phyloP scores from a whole-genome alignment of 2,329 filamentous ascomycete species.

The Colletotrichum orbiculare region DNA sequence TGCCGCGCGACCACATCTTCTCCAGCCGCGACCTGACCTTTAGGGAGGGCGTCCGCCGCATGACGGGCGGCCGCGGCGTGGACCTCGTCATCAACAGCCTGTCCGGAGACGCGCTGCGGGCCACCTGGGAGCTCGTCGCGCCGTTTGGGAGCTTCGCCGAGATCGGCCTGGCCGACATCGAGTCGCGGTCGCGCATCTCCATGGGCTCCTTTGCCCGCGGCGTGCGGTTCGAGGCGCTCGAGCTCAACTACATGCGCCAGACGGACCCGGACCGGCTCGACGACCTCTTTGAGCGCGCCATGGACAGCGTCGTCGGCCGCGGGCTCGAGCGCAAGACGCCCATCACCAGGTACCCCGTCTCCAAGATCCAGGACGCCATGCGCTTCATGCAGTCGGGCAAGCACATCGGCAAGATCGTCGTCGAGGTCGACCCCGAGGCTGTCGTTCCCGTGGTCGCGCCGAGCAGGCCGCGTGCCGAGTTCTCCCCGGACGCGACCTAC shows the following conservation, averaged over 20 bases:
- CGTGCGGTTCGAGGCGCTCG: not conserved
- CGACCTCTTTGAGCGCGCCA: slow-evolving; percentile 23
- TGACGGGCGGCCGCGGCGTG: slow-evolving; percentile 44
- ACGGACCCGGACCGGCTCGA: slow-evolving; percentile 1
- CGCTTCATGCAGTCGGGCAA: slow-evolving; percentile 55
- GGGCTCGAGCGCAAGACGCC: slow-evolving; percentile 33
- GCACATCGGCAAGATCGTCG: slow-evolving; percentile 58
- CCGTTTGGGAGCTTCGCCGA: slow-evolving; percentile 47
- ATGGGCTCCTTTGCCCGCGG: not conserved
- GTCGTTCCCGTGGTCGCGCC: no score
- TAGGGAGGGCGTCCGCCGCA: slow-evolving; percentile 38
- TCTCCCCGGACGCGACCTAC: no score
- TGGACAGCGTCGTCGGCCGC: not conserved
- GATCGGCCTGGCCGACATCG: slow-evolving; percentile 43
- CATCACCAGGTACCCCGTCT: slow-evolving; percentile 40
- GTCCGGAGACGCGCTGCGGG: slow-evolving; percentile 39
- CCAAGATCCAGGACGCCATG: slow-evolving; percentile 52
- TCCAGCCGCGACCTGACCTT: slow-evolving; percentile 44
- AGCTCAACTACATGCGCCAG: slow-evolving; percentile 19
- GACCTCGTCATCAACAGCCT: slow-evolving; percentile 46
- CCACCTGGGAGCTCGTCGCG: slow-evolving; percentile 44
- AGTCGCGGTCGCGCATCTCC: slow-evolving; percentile 19
- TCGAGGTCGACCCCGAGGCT: slow-evolving; percentile 38
- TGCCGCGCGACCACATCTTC: slow-evolving; percentile 49
- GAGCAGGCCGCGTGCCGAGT: no score